Evolutionary conservation across 768 basidiomycete species (phyloP), one percentile per base, ranked within the genome.

Genomic region (Gloeophyllum trabeum): DNA sequence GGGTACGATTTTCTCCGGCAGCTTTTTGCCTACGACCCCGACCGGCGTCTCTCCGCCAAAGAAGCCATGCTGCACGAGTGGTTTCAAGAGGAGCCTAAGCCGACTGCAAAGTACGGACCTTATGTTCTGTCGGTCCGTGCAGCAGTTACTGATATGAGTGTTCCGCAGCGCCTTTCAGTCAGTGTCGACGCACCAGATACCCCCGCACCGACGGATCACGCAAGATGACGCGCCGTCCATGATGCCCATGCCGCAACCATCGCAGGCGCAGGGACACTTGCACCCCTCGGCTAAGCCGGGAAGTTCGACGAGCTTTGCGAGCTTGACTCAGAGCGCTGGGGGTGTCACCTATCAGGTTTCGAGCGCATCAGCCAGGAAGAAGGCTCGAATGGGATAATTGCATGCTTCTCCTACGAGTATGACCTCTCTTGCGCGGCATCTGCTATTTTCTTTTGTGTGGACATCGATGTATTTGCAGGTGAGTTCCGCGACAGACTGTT

Each of bases 141-240:
- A 18, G 38, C 37, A 20, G 41, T 26, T n/a, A 4, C 20, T 25
- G 18, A 24, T 13, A 22, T 19, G 26, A 36, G 36, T 40, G 3
- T 5, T 22, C 20, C 12, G 24, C 47, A 93, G 87, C 53, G 88
- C 84, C 0, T 93, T 94, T 58, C 71, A 80, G 30, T 66, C 71
- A 3, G 69, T 82, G 16, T 66, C 70, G 0, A 53, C 73, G 1
- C 69, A 75, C 40, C 82, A 88, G 48, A 70, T 80, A 10, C 93
- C 92, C 24, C 93, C 93, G 0, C 79, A 80, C 30, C 70, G 92
- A 23, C 76, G 91, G 32, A 93, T 97, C 40, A 86, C 91, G 1
- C 84, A 90, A 53, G 94, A 97, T 55, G 92, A 97, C 28, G 87
- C 84, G 4, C 84, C 86, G 0, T 85, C 82, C 0, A 87, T 88